These are phyloP conservation scores for Neophaeococcomyces mojaviensis DNA, from an alignment of 2,329 filamentous ascomycete genomes.

Conservation along the genomic window DNA sequence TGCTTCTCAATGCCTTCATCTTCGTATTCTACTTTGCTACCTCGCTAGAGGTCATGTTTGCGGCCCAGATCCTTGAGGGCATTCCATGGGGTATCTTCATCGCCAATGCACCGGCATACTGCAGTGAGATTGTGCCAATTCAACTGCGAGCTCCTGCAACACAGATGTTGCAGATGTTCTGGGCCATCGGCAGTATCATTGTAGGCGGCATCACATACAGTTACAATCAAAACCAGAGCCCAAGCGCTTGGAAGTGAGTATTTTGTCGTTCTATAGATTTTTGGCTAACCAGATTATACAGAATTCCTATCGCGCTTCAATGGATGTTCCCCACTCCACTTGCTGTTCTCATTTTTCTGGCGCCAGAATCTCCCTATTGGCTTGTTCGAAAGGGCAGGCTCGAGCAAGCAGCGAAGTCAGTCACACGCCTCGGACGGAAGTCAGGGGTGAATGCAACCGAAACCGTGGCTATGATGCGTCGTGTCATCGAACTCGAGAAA, in stretches of 20 bases:
- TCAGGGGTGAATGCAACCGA: constrained; percentile 30
- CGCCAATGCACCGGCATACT: constrained; percentile 58
- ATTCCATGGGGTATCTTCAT: constrained; percentile 61
- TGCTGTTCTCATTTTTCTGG: constrained; percentile 44
- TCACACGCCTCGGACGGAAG: constrained; percentile 44
- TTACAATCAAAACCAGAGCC: constrained; percentile 36
- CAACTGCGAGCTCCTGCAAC: constrained; percentile 51
- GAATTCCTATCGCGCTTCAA: constrained; percentile 49
- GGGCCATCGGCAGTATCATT: constrained; percentile 56
- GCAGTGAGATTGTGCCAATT: constrained; percentile 54
- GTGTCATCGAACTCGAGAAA: constrained; percentile 29
- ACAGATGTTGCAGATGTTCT: constrained; percentile 60
- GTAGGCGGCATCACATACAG: constrained; percentile 50
- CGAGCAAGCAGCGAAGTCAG: constrained; percentile 39
- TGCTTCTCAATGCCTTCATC: constrained; percentile 53
- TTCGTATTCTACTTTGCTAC: constrained; percentile 47
- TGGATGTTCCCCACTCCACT: constrained; percentile 54
- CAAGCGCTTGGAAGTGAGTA: constrained; percentile 39
- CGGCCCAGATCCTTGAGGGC: constrained; percentile 52
- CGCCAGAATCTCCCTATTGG: constrained; percentile 51
- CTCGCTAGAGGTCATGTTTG: constrained; percentile 40
- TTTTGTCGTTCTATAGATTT: constrained; percentile 3
- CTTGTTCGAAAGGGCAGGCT: constrained; percentile 42
- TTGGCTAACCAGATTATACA: constrained; percentile 31
- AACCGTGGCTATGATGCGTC: constrained; percentile 29